Evolutionary conservation across 2,329 filamentous ascomycete genomes (phyloP).

Genomic region (Leptoxyphium fumago): DNA sequence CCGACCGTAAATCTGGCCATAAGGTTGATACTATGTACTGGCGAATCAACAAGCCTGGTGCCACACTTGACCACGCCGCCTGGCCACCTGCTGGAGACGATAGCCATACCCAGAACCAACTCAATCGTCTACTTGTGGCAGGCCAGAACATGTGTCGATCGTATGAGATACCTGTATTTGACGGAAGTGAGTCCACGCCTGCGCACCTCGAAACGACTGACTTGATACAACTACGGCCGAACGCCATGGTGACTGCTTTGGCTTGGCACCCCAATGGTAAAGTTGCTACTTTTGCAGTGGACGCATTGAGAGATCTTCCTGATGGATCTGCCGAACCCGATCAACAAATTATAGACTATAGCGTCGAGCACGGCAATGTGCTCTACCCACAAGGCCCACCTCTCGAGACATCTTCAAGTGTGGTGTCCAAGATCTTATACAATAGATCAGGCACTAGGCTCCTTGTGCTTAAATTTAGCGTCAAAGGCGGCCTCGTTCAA

Average conservation of each 20-base stretch:
- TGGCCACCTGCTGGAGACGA: conserved; percentile 16
- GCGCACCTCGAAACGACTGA: conserved; percentile 5
- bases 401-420: conserved; percentile 13
- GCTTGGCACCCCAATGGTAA: conserved; percentile 22
- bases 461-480: conserved; percentile 15
- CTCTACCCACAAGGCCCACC: conserved; percentile 8
- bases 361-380: conserved; percentile 8
- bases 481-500: conserved; percentile 17
- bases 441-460: conserved; percentile 16
- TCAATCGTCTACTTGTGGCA: conserved; percentile 16
- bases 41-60: conserved; percentile 17
- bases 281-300: conserved; percentile 16
- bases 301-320: conserved; percentile 8
- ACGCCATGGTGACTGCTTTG: conserved; percentile 17
- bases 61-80: conserved; percentile 12
- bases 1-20: conserved; percentile 16
- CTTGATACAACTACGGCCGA: conserved; percentile 6
- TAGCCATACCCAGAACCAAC: conserved; percentile 2
- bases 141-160: conserved; percentile 20
- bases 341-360: conserved; percentile 15
- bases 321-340: conserved; percentile 8
- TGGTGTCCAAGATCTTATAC: conserved; percentile 17
- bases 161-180: conserved; percentile 14
- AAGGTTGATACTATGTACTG: conserved; percentile 21
- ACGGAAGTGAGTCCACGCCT: not conserved